These are phyloP conservation scores for Adansonia madagascariensis DNA, from an alignment of 441 rosid genomes.

Conservation along the genomic window DNA sequence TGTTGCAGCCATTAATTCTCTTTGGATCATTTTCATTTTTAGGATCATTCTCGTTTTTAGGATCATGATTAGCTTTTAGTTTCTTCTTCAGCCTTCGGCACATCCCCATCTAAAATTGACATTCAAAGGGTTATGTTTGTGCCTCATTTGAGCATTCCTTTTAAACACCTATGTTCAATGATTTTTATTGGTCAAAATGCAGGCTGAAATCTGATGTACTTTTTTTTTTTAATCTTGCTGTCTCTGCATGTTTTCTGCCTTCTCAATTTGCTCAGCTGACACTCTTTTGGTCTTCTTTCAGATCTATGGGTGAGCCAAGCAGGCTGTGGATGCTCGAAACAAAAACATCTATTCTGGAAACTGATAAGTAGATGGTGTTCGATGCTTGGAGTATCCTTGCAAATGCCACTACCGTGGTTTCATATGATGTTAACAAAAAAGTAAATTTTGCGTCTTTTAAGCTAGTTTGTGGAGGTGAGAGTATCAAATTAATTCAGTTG, in stretches of 20 bases:
- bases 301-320: not conserved
- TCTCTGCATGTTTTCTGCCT: not conserved
- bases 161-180: not conserved
- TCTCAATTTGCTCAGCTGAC: not conserved
- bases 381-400: conserved; percentile 1
- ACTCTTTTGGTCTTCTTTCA: not conserved
- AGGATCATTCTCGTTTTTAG: not conserved
- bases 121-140: conserved; percentile 1
- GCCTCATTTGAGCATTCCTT: not conserved
- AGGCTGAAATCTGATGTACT: not conserved
- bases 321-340: too few species aligned
- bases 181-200: not conserved
- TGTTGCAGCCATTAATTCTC: not conserved
- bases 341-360: too few species aligned
- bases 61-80: not conserved
- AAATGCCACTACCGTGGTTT: not conserved
- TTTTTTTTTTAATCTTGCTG: not conserved
- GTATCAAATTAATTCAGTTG: not conserved
- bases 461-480: conserved; percentile 6
- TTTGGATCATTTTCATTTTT: not conserved
- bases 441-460: not conserved
- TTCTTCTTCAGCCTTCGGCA: not conserved
- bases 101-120: not conserved
- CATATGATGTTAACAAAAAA: not conserved
- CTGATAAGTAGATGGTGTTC: too few species aligned